These are phyloP conservation scores for Bullera alba DNA, from an alignment of 768 basidiomycete species.

Conservation along the genomic window DNA sequence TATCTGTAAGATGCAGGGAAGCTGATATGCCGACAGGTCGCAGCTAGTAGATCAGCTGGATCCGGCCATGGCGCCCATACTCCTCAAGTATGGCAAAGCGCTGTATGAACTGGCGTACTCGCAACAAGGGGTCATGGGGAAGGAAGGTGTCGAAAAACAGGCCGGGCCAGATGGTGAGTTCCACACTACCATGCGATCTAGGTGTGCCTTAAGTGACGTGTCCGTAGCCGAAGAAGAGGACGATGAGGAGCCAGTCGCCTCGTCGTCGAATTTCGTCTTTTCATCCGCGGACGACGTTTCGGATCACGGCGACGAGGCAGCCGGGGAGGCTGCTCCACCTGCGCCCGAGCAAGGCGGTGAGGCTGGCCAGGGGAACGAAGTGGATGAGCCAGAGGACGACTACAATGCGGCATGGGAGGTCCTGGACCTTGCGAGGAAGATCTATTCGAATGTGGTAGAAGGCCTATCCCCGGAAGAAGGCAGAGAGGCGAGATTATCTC, in stretches of 20 bases:
- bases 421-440: conserved; percentile 83
- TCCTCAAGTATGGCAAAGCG: conserved; percentile 87
- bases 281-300: conserved; percentile 10
- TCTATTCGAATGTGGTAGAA: conserved; percentile 64
- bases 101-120: conserved; percentile 84
- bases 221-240: conserved; percentile 6
- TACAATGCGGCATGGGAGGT: conserved; percentile 98
- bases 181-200: too few species aligned
- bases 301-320: conserved; percentile 18
- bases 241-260: background rate
- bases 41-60: conserved; percentile 63
- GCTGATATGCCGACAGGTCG: conserved; percentile 22
- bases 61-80: conserved; percentile 75
- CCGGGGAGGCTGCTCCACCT: conserved; percentile 59
- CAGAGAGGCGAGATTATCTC: conserved; percentile 53
- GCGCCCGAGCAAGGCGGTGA: conserved; percentile 53
- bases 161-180: conserved; percentile 27
- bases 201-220: background rate
- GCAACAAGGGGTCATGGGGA: conserved; percentile 79
- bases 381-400: conserved; percentile 72
- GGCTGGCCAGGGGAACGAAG: too few species aligned
- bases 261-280: conserved; percentile 1
- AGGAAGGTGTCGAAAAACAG: conserved; percentile 60
- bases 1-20: background rate
- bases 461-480: conserved; percentile 51